A percentile compares a stretch with the other conserved stretches of the same genome.
These are phyloP conservation scores for Amanita rimosa DNA, from an alignment of 768 basidiomycete genomes.

Conservation along the genomic window DNA sequence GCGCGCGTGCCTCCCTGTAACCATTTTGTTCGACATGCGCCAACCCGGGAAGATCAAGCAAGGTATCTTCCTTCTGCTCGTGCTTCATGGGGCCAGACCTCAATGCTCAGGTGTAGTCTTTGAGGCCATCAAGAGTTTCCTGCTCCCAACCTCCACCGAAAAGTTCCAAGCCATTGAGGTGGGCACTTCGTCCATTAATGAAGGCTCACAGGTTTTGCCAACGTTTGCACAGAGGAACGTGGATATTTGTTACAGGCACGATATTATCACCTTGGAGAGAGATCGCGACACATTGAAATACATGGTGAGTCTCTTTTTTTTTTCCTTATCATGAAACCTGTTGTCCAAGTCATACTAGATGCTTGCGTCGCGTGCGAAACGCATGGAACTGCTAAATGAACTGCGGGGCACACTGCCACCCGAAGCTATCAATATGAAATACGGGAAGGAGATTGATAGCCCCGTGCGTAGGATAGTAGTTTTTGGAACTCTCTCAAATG, in stretches of 20 bases:
- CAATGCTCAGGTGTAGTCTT: background rate
- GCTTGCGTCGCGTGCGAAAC: background rate
- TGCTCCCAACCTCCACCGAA: background rate
- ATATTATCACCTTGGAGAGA: background rate
- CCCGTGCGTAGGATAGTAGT: background rate
- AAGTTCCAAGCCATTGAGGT: background rate
- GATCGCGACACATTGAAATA: constrained; percentile 1
- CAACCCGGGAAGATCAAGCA: too few species aligned
- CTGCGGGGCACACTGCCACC: background rate
- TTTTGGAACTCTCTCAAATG: background rate
- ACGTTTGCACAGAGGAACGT: background rate
- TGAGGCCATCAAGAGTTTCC: background rate
- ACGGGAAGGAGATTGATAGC: background rate
- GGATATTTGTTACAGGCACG: background rate
- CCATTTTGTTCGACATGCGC: too few species aligned
- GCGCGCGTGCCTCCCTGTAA: too few species aligned
- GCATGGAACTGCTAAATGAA: background rate
- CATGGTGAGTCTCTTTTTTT: background rate
- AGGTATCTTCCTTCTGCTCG: too few species aligned
- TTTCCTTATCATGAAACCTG: background rate
- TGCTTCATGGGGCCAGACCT: too few species aligned
- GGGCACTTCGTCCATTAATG: background rate
- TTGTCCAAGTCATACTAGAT: background rate
- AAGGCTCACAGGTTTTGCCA: too few species aligned
- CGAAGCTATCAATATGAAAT: background rate